Base-by-base conservation (phyloP, 169 alveolate genomes). In the Blepharisma undulans region DNA sequence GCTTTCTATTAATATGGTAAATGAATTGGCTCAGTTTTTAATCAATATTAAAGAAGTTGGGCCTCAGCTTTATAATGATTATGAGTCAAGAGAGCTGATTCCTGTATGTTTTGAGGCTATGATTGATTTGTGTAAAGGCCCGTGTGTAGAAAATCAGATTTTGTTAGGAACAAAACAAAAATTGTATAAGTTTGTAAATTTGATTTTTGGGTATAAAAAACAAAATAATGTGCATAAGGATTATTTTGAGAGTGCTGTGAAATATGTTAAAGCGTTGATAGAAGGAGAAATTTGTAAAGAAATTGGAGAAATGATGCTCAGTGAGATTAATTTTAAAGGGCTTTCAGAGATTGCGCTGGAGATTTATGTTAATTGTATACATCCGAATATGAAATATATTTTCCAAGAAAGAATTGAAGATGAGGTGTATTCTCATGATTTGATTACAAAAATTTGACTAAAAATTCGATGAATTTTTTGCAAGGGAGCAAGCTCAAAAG, bases 121-220 rank as follows among this genome's bases (percentile, higher is more conserved):
- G 16, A 88, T 76, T 34, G 87, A 76, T 34, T 29, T n/a, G 2
- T 88, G 92, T 14, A 72, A 48, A 88, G 92, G 92, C 12, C 92
- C 92, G 5, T 88, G 92, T 88, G 79, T 88, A 8, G 85, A 88
- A 72, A 88, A 88, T 66, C 87, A 88, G 25, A 12, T 88, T 10
- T n/a, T 76, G 6, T n/a, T 88, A 76, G 92, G 92, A 48, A 72
- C 8, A 30, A 72, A 78, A 74, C 21, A 25, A 3, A 88, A 88
- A 30, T 48, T 88, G 7, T 86, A 86, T 48, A 72, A 36, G 72
- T 71, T 86, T 18, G 18, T 86, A 14, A 32, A 86, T 86, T 25
- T 29, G n/a, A 19, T 30, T 36, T 66, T 86, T 7, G 16, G 66
- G 1, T 66, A 66, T 1, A 29, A 71, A 19, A 86, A 7, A 21